These are phyloP conservation scores for Albatrellus sp. DNA, from an alignment of 1,284 basidiomycete genomes.

Conservation along the genomic window DNA sequence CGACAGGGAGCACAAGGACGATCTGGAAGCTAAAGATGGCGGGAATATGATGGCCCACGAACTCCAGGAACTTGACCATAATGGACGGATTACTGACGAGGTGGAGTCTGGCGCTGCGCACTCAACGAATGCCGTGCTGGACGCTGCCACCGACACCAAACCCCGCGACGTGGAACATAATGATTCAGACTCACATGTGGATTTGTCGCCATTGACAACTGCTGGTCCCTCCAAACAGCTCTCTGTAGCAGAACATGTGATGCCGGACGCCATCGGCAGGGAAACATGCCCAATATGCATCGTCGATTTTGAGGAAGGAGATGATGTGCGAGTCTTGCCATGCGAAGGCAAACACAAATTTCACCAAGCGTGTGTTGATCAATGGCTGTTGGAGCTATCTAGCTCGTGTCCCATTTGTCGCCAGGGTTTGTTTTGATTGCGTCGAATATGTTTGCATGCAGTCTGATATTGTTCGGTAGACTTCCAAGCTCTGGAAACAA, in stretches of 20 bases:
- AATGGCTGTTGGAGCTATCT: slow-evolving; percentile 83
- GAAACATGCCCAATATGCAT: slow-evolving; percentile 92
- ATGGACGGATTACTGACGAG: no score
- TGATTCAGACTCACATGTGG: no score
- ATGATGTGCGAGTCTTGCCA: slow-evolving; percentile 79
- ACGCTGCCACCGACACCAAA: no score
- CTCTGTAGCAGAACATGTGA: slow-evolving; percentile 15
- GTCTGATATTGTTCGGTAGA: slow-evolving; percentile 18
- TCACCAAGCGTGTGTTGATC: slow-evolving; percentile 75
- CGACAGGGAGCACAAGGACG: slow-evolving; percentile 8
- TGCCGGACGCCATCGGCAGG: slow-evolving; percentile 57
- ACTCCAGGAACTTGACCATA: no score
- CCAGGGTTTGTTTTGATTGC: slow-evolving; percentile 45
- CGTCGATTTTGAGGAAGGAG: slow-evolving; percentile 85
- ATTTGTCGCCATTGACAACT: slow-evolving; percentile 4
- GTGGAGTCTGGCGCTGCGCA: no score
- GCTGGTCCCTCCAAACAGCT: slow-evolving; percentile 13
- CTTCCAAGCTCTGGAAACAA: slow-evolving; percentile 35
- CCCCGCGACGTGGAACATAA: no score
- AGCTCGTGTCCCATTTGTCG: slow-evolving; percentile 85
- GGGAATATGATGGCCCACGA: slow-evolving; percentile 8
- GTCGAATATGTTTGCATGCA: not conserved
- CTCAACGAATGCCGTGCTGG: no score
- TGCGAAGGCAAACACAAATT: slow-evolving; percentile 85
- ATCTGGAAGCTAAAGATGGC: slow-evolving; percentile 12